Percentiles rank a stretch among this genome's conserved stretches.
Evolutionary conservation across 176 grass and related monocot species (phyloP).

Genomic region (Zea luxurians): DNA sequence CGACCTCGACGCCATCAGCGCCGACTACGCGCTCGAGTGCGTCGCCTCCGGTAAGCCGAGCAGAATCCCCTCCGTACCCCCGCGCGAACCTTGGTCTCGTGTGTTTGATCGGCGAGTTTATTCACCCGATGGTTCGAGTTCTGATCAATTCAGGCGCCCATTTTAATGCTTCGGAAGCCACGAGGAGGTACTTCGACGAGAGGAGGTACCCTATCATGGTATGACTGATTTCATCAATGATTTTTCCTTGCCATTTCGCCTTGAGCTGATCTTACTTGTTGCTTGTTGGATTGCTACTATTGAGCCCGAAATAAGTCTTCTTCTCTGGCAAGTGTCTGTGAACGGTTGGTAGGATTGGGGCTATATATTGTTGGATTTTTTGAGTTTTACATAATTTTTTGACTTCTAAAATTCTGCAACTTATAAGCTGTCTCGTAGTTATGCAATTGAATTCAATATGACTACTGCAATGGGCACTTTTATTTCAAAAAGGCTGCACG

Average conservation of each 20-base stretch:
- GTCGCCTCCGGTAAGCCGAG: conserved; percentile 53
- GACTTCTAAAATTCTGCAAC: background rate
- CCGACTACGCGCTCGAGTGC: conserved; percentile 75
- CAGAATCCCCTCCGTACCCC: background rate
- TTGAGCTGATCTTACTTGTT: background rate
- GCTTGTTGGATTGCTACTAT: conserved; percentile 11
- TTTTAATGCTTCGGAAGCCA: conserved; percentile 75
- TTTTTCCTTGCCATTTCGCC: conserved; percentile 23
- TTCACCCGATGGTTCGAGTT: conserved; percentile 3
- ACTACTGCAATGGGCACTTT: background rate
- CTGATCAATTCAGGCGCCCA: conserved; percentile 45
- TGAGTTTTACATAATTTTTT: background rate
- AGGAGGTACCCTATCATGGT: conserved; percentile 82
- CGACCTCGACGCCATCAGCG: conserved; percentile 76
- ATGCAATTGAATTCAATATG: background rate
- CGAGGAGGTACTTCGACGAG: conserved; percentile 70
- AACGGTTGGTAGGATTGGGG: background rate
- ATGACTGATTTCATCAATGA: conserved; percentile 9
- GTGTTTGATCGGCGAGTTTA: background rate
- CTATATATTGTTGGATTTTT: background rate
- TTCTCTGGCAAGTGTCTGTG: background rate
- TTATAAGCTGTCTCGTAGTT: background rate
- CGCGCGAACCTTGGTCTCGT: background rate
- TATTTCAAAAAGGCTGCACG: background rate
- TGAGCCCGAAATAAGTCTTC: background rate